Evolutionary conservation across 805 yeast genomes (phyloP).

Genomic region (Wickerhamomyces tratensis): DNA sequence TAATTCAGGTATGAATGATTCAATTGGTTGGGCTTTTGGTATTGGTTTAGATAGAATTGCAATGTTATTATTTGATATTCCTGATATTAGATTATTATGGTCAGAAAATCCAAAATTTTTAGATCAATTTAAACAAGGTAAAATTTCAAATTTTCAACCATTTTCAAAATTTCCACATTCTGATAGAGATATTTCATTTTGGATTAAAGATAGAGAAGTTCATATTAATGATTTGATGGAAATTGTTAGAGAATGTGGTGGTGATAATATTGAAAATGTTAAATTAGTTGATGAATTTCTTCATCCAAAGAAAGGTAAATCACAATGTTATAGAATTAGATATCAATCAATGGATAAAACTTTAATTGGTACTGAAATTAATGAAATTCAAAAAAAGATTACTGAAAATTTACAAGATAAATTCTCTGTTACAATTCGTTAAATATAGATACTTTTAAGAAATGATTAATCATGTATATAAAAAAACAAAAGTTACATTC

Average conservation of each 20-base stretch:
- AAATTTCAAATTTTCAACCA: slow-evolving; percentile 68
- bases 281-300: slow-evolving; percentile 68
- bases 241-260: slow-evolving; percentile 73
- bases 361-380: slow-evolving; percentile 78
- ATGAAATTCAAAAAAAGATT: slow-evolving; percentile 58
- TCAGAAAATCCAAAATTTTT: slow-evolving; percentile 69
- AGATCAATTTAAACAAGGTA: slow-evolving; percentile 57
- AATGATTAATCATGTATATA: too few relatives aligned
- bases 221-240: slow-evolving; percentile 95
- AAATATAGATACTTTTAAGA: background rate
- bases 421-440: slow-evolving; percentile 51
- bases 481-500: too few relatives aligned
- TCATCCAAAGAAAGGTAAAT: slow-evolving; percentile 75
- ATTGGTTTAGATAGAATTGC: slow-evolving; percentile 92
- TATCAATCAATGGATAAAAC: slow-evolving; percentile 96
- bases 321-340: slow-evolving; percentile 83
- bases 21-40: slow-evolving; percentile 97
- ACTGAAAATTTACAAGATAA: slow-evolving; percentile 41
- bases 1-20: slow-evolving; percentile 58
- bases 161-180: slow-evolving; percentile 90
- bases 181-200: slow-evolving; percentile 81
- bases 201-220: slow-evolving; percentile 40
- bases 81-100: slow-evolving; percentile 94
- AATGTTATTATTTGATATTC: slow-evolving; percentile 90
- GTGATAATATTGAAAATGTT: slow-evolving; percentile 85